phyloP scores from a whole-genome alignment of 345 rosid species.

The Sonneratia alba region DNA sequence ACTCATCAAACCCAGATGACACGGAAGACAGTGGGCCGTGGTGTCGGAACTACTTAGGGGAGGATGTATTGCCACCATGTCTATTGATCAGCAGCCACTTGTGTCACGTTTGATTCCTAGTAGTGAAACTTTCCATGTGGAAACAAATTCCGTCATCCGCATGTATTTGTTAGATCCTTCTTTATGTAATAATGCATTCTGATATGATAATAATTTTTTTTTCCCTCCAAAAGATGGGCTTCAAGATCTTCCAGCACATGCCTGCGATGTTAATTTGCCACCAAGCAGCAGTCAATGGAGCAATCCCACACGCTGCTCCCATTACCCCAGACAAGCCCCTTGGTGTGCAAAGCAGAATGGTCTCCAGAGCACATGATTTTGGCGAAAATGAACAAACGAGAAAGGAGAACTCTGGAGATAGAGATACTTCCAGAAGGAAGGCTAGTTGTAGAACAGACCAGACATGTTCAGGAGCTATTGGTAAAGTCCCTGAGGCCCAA shows the following conservation, averaged over 20 bases:
- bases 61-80: too few relatives aligned
- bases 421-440: slow-evolving; percentile 5
- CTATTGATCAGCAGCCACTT: too few relatives aligned
- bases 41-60: too few relatives aligned
- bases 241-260: slow-evolving; percentile 6
- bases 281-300: slow-evolving; percentile 12
- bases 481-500: slow-evolving; percentile 19
- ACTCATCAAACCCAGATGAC: too few relatives aligned
- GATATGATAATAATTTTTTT: not conserved
- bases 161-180: not conserved
- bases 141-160: not conserved
- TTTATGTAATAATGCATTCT: not conserved
- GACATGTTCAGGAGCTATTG: slow-evolving; percentile 12
- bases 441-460: slow-evolving; percentile 10
- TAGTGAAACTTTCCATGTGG: not conserved
- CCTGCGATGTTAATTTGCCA: slow-evolving; percentile 28
- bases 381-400: slow-evolving; percentile 11
- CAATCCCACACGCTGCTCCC: slow-evolving; percentile 26
- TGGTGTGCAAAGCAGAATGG: slow-evolving; percentile 11
- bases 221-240: slow-evolving; percentile 20
- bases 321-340: slow-evolving; percentile 45
- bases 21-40: too few relatives aligned
- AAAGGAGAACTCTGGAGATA: slow-evolving; percentile 1
- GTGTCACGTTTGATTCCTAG: not conserved
- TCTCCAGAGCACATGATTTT: slow-evolving; percentile 12